These are phyloP conservation scores for Chalciporus sphaerocephalus DNA, from an alignment of 768 basidiomycete species.

Conservation along the genomic window DNA sequence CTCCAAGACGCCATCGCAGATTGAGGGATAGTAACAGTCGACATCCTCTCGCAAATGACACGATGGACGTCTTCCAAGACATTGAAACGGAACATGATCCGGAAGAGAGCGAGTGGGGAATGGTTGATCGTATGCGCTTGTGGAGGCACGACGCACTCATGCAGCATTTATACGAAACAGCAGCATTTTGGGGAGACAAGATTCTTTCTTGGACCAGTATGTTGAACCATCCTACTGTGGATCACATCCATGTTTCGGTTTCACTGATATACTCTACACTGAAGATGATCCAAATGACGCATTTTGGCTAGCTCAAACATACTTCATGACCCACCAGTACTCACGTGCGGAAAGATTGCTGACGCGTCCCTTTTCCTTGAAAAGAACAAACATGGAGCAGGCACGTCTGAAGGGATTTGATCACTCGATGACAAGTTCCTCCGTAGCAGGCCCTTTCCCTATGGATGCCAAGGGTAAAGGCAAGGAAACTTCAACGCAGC, in stretches of 20 bases:
- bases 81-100: conserved; percentile 55
- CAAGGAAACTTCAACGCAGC: conserved; percentile 45
- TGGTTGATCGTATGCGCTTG: conserved; percentile 91
- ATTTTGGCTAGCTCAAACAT: conserved; percentile 98
- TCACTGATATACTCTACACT: conserved; percentile 3
- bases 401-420: conserved; percentile 26
- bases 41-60: conserved; percentile 79
- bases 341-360: conserved; percentile 89
- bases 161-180: conserved; percentile 97
- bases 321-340: conserved; percentile 95
- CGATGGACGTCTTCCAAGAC: conserved; percentile 69
- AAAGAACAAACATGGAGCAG: conserved; percentile 38
- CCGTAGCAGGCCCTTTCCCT: conserved; percentile 42
- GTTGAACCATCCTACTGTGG: conserved; percentile 31
- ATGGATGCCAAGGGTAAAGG: conserved; percentile 54
- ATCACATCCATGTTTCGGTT: conserved; percentile 2
- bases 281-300: conserved; percentile 95
- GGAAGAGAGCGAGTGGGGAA: conserved; percentile 71
- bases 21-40: conserved; percentile 49
- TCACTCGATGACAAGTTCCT: conserved; percentile 16
- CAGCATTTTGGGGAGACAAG: conserved; percentile 98
- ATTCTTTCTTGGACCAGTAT: conserved; percentile 92
- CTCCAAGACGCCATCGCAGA: conserved; percentile 53
- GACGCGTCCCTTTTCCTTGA: conserved; percentile 74
- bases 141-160: conserved; percentile 98